Evolutionary conservation across 2,329 filamentous ascomycete genomes (phyloP), one percentile per base, ranked within the genome.

Genomic region (Diaporthe sp.): DNA sequence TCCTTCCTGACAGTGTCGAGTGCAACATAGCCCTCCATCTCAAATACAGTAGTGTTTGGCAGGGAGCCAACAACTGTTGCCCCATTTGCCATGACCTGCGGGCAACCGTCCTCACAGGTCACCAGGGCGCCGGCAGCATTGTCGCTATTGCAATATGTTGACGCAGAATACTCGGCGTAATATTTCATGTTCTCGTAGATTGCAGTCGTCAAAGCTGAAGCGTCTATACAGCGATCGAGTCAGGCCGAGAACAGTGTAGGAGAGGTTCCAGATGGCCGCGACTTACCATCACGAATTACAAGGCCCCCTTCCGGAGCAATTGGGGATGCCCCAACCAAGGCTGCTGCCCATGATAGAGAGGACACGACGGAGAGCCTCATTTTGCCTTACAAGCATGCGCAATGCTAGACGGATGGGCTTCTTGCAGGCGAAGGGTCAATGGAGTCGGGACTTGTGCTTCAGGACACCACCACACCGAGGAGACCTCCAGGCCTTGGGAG

Each of bases 131-230:
- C 87, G 1, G 83, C 78, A 2, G 81, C 53, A 15, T 79, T 82
- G 3, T 86, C 80, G 71, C 81, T 85, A 81, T 91, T 91, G 84
- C 90, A 92, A 81, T 90, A 90, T 3, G 87, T 84, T 4, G 89
- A 87, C 2, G 83, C 86, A 4, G 89, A 82, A 78, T 90, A 90
- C 81, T 91, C 86, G 42, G 85, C 84, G 78, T 86, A 91, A 79
- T 88, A 87, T 70, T 84, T 79, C 77, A 91, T 83, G 74, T 83
- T 84, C 75, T 78, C 77, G 19, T 88, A 79, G 44, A 87, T 80
- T 13, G 79, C 75, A 3, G 77, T 49, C 9, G 83, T 82, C 67
- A 85, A 79, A 5, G 76, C 57, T 28, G 78, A 77, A 42, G 71
- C 73, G 71, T 77, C 73, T 78, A 67, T 31, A 17, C 51, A 28